phyloP scores from a whole-genome alignment of 1,139 yeast genomes.

The Yamadazyma taylorii region DNA sequence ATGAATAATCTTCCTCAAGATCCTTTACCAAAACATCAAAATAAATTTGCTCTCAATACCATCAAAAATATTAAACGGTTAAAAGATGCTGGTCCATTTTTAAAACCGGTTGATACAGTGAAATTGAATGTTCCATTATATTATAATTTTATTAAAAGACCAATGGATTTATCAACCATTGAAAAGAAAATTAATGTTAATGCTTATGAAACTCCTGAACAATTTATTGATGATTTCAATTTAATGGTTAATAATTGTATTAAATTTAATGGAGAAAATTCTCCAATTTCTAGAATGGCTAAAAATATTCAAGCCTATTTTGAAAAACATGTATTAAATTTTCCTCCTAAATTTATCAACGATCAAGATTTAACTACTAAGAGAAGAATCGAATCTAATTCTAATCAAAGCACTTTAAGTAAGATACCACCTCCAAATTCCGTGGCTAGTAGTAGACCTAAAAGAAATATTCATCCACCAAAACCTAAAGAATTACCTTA shows the following conservation, averaged over 20 bases:
- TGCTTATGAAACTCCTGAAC: constrained; percentile 70
- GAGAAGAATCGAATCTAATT: constrained; percentile 39
- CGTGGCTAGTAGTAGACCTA: constrained; percentile 67
- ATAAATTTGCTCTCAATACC: constrained; percentile 64
- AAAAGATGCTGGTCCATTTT: constrained; percentile 90
- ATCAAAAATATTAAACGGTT: constrained; percentile 82
- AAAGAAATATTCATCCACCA: constrained; percentile 96
- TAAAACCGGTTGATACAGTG: constrained; percentile 85
- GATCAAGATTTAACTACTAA: constrained; percentile 32
- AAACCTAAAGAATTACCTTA: constrained; percentile 91
- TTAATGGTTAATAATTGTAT: constrained; percentile 82
- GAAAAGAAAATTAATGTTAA: constrained; percentile 71
- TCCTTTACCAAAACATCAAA: constrained; percentile 89
- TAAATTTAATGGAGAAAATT: constrained; percentile 79
- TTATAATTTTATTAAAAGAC: constrained; percentile 76
- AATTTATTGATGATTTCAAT: constrained; percentile 77
- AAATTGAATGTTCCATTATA: constrained; percentile 90
- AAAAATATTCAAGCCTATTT: constrained; percentile 86
- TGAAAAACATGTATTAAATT: constrained; percentile 87
- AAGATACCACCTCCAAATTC: constrained; percentile 28
- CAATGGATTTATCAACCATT: constrained; percentile 93
- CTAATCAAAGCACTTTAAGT: constrained; percentile 2
- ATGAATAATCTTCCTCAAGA: constrained; percentile 61
- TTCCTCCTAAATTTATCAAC: constrained; percentile 74
- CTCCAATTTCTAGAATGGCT: constrained; percentile 89